Evolutionary conservation across 129 eudicot species (phyloP).

Genomic region (Saposhnikovia divaricata): DNA sequence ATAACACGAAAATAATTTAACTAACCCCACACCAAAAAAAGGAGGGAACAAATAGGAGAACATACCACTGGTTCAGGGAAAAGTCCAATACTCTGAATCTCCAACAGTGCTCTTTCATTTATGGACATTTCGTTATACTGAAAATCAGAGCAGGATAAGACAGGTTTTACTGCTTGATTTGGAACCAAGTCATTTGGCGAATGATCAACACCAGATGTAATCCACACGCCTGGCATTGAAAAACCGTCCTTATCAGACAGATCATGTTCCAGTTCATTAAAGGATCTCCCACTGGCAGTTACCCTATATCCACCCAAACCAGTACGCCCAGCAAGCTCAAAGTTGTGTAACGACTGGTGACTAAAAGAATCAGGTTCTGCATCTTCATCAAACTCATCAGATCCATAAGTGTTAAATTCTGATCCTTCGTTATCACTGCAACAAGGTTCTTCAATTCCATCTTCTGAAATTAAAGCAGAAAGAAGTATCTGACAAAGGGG

Average conservation of each 20-base stretch:
- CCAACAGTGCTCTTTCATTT: constrained; percentile 55
- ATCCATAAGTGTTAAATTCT: constrained; percentile 34
- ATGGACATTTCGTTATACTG: constrained; percentile 46
- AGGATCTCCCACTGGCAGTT: constrained; percentile 35
- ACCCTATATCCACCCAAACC: constrained; percentile 40
- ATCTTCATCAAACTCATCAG: constrained; percentile 41
- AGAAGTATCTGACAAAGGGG: constrained; percentile 70
- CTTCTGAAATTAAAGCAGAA: constrained; percentile 76
- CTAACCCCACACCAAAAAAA: background rate
- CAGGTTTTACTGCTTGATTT: constrained; percentile 34
- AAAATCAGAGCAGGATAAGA: constrained; percentile 30
- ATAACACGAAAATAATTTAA: background rate
- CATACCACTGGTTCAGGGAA: constrained; percentile 62
- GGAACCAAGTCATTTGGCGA: constrained; percentile 39
- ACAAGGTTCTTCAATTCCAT: constrained; percentile 39
- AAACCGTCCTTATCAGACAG: constrained; percentile 21
- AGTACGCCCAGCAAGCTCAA: constrained; percentile 35
- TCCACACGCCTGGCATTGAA: constrained; percentile 25
- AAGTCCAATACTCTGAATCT: constrained; percentile 66
- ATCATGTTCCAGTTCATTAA: constrained; percentile 29
- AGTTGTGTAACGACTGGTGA: constrained; percentile 30
- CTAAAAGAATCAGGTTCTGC: constrained; percentile 33
- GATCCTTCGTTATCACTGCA: constrained; percentile 33
- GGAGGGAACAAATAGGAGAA: background rate
- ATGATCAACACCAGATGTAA: constrained; percentile 29